Conservation (phyloP, 1,139 yeast genomes). For the Geotrichum cucujoidarum region DNA sequence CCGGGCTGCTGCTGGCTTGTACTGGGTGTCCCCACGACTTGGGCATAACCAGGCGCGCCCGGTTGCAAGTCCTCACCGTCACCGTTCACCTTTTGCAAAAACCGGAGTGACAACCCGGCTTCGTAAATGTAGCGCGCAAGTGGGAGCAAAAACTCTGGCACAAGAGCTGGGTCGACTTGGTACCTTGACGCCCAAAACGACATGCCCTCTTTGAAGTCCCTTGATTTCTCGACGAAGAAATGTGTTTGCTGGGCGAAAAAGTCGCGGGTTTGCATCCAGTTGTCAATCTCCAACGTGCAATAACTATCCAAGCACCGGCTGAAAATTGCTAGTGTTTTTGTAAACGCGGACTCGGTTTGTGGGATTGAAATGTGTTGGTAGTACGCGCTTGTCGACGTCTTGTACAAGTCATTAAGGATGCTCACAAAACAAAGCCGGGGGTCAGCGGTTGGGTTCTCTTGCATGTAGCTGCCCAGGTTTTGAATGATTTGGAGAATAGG, state of each 20-base stretch:
- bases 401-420: slow-evolving; percentile 1
- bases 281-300: neutral
- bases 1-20: neutral
- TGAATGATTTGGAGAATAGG: slow-evolving; percentile 6
- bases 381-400: neutral
- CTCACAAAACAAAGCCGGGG: slow-evolving; percentile 4
- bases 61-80: neutral
- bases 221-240: neutral
- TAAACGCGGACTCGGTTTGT: neutral
- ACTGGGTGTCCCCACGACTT: neutral
- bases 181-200: slow-evolving; percentile 6
- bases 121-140: slow-evolving; percentile 4
- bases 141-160: slow-evolving; percentile 3
- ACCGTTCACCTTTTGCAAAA: neutral
- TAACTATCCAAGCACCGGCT: slow-evolving; percentile 8
- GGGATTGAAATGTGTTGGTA: neutral
- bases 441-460: neutral
- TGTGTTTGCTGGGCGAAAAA: neutral
- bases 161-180: neutral
- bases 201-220: neutral
- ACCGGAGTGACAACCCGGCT: slow-evolving; percentile 9
- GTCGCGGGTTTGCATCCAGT: slow-evolving; percentile 9
- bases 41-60: neutral
- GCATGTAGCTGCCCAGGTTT: neutral
- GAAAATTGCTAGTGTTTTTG: slow-evolving; percentile 1